These are phyloP conservation scores for Bruguiera hainesii DNA, from an alignment of 441 rosid species.

Conservation along the genomic window DNA sequence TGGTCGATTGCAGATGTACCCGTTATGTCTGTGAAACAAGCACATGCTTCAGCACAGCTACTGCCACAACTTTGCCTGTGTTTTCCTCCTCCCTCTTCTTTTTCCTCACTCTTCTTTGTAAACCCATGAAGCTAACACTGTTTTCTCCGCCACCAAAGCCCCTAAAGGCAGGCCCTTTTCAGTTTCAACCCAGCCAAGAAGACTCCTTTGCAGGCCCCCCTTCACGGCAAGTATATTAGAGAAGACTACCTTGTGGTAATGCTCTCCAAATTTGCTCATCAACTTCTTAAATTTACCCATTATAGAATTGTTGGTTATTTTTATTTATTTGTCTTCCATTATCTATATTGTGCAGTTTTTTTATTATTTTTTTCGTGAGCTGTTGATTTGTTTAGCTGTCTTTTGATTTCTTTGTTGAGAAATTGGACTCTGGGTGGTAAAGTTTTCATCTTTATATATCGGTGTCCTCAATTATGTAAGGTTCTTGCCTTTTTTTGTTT, in stretches of 20 bases:
- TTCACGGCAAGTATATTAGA: slow-evolving; percentile 63
- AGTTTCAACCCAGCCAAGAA: slow-evolving; percentile 48
- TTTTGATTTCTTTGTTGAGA: not conserved
- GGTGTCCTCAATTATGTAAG: slow-evolving; percentile 13
- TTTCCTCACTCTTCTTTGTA: slow-evolving; percentile 21
- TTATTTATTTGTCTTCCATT: not conserved
- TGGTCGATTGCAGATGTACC: not conserved
- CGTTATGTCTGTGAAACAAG: not conserved
- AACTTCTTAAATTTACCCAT: not conserved
- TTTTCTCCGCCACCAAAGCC: slow-evolving; percentile 27
- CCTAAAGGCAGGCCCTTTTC: slow-evolving; percentile 29
- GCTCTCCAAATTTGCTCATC: not conserved
- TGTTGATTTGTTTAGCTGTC: no score
- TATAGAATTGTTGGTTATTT: not conserved
- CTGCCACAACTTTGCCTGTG: slow-evolving; percentile 18
- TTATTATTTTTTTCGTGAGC: no score
- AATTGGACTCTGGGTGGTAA: not conserved
- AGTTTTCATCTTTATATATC: not conserved
- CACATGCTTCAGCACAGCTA: slow-evolving; percentile 17
- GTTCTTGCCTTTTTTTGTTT: slow-evolving; percentile 13
- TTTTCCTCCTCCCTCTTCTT: slow-evolving; percentile 18
- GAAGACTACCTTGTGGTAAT: slow-evolving; percentile 87
- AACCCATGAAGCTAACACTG: slow-evolving; percentile 26
- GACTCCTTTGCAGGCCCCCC: slow-evolving; percentile 59
- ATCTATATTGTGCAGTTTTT: not conserved